These are phyloP conservation scores for Taxillus chinensis DNA, from an alignment of 164 flowering plant species.

Conservation along the genomic window DNA sequence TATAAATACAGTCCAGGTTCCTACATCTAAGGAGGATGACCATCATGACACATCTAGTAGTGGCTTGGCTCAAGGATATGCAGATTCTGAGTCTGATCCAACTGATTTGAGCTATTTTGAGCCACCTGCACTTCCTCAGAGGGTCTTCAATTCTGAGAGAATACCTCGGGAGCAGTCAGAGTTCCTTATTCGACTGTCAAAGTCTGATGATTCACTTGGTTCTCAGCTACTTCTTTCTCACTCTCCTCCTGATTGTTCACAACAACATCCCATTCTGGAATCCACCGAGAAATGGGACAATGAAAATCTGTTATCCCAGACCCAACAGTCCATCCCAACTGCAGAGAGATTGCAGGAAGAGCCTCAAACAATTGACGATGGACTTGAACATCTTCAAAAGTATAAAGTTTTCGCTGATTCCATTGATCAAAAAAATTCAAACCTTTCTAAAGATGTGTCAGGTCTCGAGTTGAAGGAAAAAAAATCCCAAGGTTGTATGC, in stretches of 20 bases:
- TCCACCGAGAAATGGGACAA: slow-evolving; percentile 11
- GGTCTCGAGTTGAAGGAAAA: slow-evolving; percentile 5
- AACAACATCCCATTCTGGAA: slow-evolving; percentile 10
- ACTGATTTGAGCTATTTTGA: slow-evolving; percentile 20
- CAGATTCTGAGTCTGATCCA: slow-evolving; percentile 15
- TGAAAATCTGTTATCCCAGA: slow-evolving; percentile 5
- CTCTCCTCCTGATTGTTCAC: slow-evolving; percentile 13
- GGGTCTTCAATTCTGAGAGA: slow-evolving; percentile 31
- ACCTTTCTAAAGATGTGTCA: slow-evolving; percentile 8
- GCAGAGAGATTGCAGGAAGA: not conserved
- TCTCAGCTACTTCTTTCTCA: slow-evolving; percentile 30
- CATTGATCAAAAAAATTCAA: slow-evolving; percentile 10
- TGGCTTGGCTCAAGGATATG: slow-evolving; percentile 13
- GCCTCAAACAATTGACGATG: slow-evolving; percentile 10
- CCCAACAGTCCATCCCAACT: slow-evolving; percentile 10
- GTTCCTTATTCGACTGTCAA: slow-evolving; percentile 26
- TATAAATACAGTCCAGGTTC: slow-evolving; percentile 6
- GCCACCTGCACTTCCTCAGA: slow-evolving; percentile 21
- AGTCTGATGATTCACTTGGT: slow-evolving; percentile 37
- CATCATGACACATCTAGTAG: slow-evolving; percentile 8
- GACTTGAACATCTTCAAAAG: slow-evolving; percentile 14
- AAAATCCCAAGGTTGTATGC: slow-evolving; percentile 6
- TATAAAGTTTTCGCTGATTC: slow-evolving; percentile 13
- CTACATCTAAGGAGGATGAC: slow-evolving; percentile 12
- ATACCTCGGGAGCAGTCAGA: slow-evolving; percentile 32